These are phyloP conservation scores for Melampsora americana DNA, from an alignment of 1,284 basidiomycete genomes.

Conservation along the genomic window DNA sequence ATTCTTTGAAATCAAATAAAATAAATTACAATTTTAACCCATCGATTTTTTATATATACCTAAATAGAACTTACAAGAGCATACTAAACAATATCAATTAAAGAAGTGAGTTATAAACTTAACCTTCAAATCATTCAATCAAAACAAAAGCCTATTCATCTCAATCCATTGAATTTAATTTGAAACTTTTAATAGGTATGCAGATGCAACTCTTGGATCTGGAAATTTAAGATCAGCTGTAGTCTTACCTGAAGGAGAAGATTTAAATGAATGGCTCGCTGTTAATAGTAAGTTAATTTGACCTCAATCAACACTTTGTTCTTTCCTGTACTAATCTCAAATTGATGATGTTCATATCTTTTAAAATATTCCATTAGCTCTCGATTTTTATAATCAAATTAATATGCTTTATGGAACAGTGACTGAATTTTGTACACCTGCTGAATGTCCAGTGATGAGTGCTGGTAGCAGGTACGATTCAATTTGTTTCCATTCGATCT, in stretches of 20 bases:
- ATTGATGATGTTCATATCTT: not conserved
- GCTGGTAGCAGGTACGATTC: conserved; percentile 77
- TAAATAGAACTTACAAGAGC: conserved; percentile 42
- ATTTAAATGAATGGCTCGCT: conserved; percentile 91
- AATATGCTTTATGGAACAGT: conserved; percentile 96
- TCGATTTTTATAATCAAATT: conserved; percentile 92
- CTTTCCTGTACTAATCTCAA: no score
- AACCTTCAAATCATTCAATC: no score
- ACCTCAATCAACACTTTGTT: not conserved
- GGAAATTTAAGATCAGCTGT: conserved; percentile 87
- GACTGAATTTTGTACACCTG: conserved; percentile 89
- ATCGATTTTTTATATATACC: no score
- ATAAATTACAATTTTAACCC: no score
- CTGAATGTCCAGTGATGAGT: conserved; percentile 96
- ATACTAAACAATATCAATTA: conserved; percentile 38
- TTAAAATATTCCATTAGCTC: conserved; percentile 61
- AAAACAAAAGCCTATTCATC: no score
- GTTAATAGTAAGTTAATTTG: conserved; percentile 73
- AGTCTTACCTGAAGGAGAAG: conserved; percentile 87
- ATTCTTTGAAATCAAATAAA: no score
- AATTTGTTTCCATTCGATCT: not conserved
- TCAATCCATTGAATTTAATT: not conserved
- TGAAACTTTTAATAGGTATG: conserved; percentile 29
- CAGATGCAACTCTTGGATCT: conserved; percentile 59
- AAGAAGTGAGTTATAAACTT: conserved; percentile 21